Evolutionary conservation across 108 stramenopile species (phyloP), one percentile per base, ranked within the genome.

Genomic region (Aurantiochytrium sp.): DNA sequence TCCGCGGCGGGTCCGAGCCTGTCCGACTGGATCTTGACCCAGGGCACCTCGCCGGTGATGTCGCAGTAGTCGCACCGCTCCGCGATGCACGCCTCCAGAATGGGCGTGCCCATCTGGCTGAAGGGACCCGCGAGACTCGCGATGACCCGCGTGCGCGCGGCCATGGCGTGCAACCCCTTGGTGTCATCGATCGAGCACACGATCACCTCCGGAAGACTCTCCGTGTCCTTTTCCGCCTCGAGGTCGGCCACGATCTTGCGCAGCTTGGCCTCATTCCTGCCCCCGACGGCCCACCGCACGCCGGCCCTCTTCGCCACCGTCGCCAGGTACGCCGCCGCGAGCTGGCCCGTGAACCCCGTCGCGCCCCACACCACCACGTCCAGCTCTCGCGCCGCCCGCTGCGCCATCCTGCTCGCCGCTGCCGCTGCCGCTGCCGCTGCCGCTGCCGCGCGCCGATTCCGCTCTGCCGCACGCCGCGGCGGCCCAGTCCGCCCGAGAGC

Each of bases 31-130:
- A 91, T 89, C 47, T 91, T 90, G 55, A 94, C 96, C 97, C 97
- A 99, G 12, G 88, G 58, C 21, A 95, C 93, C 92, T 99, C 98
- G 5, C 98, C 97, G 4, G 98, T 98, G 76, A 98, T 95, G 92
- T 99, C 99, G 6, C 92, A 92, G 92, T 97, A 98, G 91, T 98
- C 93, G 76, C 49, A 53, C 0, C 28, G 19, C 51, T 47, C 51
- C n/a, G 76, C 76, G 51, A 83, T 83, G 76, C 76, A 83, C 0
- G 76, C 76, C 51, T 53, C 49, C n/a, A 83, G 25, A 35, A 83
- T 53, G n/a, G 76, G 76, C 49, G 76, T 83, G 76, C 76, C 76
- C 76, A 83, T 53, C 76, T 83, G 76, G 25, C 45, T 53, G 4
- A 83, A 83, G n/a, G 76, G 76, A 0, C 76, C 76, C 0, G 76